phyloP scores from a whole-genome alignment of 2,329 filamentous ascomycete species.

The Neurospora sp. region DNA sequence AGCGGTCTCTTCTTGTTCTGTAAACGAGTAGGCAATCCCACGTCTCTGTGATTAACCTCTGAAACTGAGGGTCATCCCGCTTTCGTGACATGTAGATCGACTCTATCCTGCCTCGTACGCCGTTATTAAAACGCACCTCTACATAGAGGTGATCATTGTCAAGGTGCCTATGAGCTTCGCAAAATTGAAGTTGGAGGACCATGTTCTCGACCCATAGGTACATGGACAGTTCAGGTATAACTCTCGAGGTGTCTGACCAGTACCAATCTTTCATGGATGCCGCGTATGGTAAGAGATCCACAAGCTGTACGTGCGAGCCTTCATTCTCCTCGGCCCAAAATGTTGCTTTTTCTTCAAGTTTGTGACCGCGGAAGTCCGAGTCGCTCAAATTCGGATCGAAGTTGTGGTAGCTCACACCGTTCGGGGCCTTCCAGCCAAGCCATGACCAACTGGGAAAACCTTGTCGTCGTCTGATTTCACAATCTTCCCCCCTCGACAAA shows the following conservation, averaged over 20 bases:
- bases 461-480: not conserved
- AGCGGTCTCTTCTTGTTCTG: not conserved
- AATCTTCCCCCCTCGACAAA: not conserved
- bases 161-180: not conserved
- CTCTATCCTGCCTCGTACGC: not conserved
- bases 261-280: too few relatives aligned
- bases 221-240: not conserved
- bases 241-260: not conserved
- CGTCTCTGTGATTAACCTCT: not conserved
- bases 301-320: not conserved
- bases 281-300: not conserved
- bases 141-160: not conserved
- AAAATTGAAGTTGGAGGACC: not conserved
- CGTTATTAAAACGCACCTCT: not conserved
- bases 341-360: not conserved
- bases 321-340: not conserved
- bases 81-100: not conserved
- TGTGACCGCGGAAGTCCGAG: not conserved
- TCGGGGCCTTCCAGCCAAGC: not conserved
- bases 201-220: not conserved
- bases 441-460: conserved; percentile 1
- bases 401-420: not conserved
- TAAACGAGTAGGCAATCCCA: not conserved
- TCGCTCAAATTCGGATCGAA: not conserved
- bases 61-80: not conserved